Percentiles rank a stretch among this genome's conserved stretches.
phyloP scores from a whole-genome alignment of 2,329 filamentous ascomycete species.

The Fusarium clavum region DNA sequence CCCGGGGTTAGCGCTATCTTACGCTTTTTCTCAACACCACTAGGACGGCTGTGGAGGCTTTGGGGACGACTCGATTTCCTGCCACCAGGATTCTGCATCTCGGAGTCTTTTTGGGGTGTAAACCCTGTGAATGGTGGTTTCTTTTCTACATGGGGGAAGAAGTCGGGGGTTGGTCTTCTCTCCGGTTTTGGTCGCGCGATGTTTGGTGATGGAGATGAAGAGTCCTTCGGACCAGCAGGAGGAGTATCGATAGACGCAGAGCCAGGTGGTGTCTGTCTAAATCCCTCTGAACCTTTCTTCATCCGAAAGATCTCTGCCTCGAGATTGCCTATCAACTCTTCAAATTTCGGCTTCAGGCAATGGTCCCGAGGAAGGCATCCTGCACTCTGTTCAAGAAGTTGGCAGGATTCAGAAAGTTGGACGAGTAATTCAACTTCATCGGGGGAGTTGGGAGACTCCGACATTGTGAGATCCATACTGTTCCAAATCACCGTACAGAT shows the following conservation, averaged over 20 bases:
- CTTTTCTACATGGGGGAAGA: neutral
- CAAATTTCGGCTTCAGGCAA: neutral
- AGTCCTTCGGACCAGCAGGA: accelerated
- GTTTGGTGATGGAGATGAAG: neutral
- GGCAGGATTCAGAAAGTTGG: neutral
- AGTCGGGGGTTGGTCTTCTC: neutral
- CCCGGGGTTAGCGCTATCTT: accelerated
- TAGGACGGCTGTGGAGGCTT: neutral
- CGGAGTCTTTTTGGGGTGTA: accelerated
- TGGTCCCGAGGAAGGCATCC: neutral
- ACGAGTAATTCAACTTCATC: neutral
- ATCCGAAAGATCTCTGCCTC: neutral
- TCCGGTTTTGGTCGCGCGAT: neutral
- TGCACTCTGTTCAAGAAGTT: neutral
- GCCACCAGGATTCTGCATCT: accelerated
- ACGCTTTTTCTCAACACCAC: neutral
- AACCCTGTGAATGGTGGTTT: accelerated
- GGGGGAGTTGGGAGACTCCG: neutral
- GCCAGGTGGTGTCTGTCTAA: accelerated
- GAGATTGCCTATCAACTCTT: neutral
- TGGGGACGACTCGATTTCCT: too few relatives aligned
- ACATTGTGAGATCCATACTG: neutral
- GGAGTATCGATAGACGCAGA: neutral
- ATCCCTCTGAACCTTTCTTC: neutral
- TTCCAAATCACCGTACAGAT: too few relatives aligned